Evolutionary conservation across 805 yeast genomes (phyloP).

Genomic region (Wickerhamiella azyma): DNA sequence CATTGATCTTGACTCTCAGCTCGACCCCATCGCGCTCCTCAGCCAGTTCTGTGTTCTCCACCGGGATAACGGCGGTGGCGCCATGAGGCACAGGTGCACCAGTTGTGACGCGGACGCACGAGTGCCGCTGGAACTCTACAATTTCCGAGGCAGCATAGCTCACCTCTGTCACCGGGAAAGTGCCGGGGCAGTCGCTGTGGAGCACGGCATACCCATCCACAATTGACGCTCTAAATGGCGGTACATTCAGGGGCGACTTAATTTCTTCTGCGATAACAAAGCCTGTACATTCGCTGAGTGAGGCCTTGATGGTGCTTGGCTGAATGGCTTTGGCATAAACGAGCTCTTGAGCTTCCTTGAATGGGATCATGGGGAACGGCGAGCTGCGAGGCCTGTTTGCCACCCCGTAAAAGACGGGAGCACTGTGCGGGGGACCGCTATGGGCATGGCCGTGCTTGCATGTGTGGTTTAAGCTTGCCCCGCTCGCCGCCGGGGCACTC

Average conservation of each 20-base stretch:
- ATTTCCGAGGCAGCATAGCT: slow-evolving; percentile 21
- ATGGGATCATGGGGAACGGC: slow-evolving; percentile 36
- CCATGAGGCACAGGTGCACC: slow-evolving; percentile 47
- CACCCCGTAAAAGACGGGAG: slow-evolving; percentile 31
- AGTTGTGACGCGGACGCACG: slow-evolving; percentile 37
- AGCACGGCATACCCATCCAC: slow-evolving; percentile 45
- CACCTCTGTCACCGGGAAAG: slow-evolving; percentile 23
- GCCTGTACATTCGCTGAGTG: slow-evolving; percentile 27
- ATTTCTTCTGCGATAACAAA: slow-evolving; percentile 33
- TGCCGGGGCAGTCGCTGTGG: slow-evolving; percentile 34
- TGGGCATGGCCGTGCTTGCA: slow-evolving; percentile 11
- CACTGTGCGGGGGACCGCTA: slow-evolving; percentile 15
- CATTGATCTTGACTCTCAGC: slow-evolving; percentile 29
- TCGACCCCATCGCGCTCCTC: slow-evolving; percentile 33
- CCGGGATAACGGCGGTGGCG: slow-evolving; percentile 40
- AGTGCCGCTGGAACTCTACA: slow-evolving; percentile 24
- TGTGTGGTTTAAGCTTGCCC: background rate
- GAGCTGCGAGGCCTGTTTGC: slow-evolving; percentile 35
- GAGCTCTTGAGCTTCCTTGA: slow-evolving; percentile 28
- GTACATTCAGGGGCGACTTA: slow-evolving; percentile 30
- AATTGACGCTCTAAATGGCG: slow-evolving; percentile 39
- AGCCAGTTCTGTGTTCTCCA: slow-evolving; percentile 36
- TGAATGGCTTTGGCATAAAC: slow-evolving; percentile 27
- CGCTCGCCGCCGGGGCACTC: background rate
- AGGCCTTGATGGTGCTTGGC: slow-evolving; percentile 18